phyloP scores from a whole-genome alignment of 2,329 filamentous ascomycete species.

The Coniosporium tulheliwenetii region DNA sequence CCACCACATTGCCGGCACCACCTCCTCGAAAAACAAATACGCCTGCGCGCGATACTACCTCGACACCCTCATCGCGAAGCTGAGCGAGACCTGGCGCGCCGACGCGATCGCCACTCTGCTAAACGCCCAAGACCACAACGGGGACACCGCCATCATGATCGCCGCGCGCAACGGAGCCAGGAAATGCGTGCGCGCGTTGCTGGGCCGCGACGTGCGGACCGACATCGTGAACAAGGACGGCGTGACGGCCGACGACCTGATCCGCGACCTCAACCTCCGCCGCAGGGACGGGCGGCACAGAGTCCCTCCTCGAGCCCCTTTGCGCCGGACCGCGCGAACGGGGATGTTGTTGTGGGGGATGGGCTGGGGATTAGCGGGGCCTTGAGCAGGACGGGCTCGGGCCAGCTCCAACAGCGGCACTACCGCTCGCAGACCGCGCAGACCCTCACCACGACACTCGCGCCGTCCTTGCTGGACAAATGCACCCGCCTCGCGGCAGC shows the following conservation, averaged over 20 bases:
- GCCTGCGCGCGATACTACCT: slow-evolving; percentile 86
- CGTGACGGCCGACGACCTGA: slow-evolving; percentile 70
- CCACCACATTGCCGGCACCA: slow-evolving; percentile 84
- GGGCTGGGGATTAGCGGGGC: slow-evolving; percentile 1
- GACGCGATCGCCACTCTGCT: slow-evolving; percentile 64
- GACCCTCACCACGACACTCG: slow-evolving; percentile 47
- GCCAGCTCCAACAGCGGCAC: slow-evolving; percentile 8
- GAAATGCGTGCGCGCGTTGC: slow-evolving; percentile 51
- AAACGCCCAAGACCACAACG: slow-evolving; percentile 68
- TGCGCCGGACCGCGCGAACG: slow-evolving; percentile 13
- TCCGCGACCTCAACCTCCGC: slow-evolving; percentile 54
- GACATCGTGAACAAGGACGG: slow-evolving; percentile 72
- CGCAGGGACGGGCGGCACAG: slow-evolving; percentile 38
- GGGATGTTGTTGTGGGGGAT: slow-evolving; percentile 1
- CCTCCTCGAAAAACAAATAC: slow-evolving; percentile 71
- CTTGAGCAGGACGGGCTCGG: slow-evolving; percentile 1
- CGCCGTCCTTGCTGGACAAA: slow-evolving; percentile 36
- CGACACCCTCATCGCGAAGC: slow-evolving; percentile 75
- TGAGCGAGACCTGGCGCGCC: slow-evolving; percentile 62
- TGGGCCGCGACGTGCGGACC: slow-evolving; percentile 63
- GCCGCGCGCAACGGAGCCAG: slow-evolving; percentile 79
- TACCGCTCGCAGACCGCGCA: slow-evolving; percentile 30
- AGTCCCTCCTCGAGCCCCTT: slow-evolving; percentile 60
- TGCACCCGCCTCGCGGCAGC: slow-evolving; percentile 25
- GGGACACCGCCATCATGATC: slow-evolving; percentile 81